A percentile compares a stretch with the other conserved stretches of the same genome.
Evolutionary conservation across 108 stramenopile genomes (phyloP).

Genomic region (Licmophora abbreviata): DNA sequence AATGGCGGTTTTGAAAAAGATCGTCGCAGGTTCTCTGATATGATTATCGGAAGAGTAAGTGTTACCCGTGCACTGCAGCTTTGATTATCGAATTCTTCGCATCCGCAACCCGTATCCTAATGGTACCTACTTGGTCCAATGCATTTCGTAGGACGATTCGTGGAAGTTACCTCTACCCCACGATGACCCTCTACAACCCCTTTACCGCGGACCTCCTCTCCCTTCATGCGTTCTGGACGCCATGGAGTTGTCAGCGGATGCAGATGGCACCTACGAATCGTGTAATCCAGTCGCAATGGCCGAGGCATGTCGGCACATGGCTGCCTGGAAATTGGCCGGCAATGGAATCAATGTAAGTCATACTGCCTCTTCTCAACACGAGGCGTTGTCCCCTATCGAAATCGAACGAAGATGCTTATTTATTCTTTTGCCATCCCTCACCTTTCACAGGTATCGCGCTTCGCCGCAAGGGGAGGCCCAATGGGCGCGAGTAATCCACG

Average conservation of each 20-base stretch:
- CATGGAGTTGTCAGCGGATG: constrained; percentile 37
- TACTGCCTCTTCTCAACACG: neutral
- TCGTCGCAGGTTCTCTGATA: constrained; percentile 30
- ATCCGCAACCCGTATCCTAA: neutral
- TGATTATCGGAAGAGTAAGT: constrained; percentile 36
- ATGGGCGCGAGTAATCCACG: constrained; percentile 64
- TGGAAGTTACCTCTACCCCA: constrained; percentile 60
- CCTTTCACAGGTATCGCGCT: constrained; percentile 32
- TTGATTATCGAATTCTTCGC: neutral
- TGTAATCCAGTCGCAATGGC: constrained; percentile 40
- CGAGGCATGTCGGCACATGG: constrained; percentile 61
- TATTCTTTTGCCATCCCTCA: neutral
- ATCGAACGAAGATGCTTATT: too few relatives aligned
- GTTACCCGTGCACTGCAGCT: neutral
- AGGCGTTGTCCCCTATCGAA: neutral
- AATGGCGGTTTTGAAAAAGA: constrained; percentile 71
- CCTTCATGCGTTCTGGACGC: constrained; percentile 61
- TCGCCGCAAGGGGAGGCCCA: constrained; percentile 74
- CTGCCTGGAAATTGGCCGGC: constrained; percentile 72
- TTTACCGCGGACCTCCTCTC: constrained; percentile 68
- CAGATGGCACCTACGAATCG: constrained; percentile 56
- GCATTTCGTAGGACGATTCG: constrained; percentile 21
- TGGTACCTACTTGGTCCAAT: neutral
- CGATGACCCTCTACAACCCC: constrained; percentile 71
- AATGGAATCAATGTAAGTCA: constrained; percentile 40